These are phyloP conservation scores for Scheffersomyces insectosa DNA, from an alignment of 1,139 yeast genomes.

Conservation along the genomic window DNA sequence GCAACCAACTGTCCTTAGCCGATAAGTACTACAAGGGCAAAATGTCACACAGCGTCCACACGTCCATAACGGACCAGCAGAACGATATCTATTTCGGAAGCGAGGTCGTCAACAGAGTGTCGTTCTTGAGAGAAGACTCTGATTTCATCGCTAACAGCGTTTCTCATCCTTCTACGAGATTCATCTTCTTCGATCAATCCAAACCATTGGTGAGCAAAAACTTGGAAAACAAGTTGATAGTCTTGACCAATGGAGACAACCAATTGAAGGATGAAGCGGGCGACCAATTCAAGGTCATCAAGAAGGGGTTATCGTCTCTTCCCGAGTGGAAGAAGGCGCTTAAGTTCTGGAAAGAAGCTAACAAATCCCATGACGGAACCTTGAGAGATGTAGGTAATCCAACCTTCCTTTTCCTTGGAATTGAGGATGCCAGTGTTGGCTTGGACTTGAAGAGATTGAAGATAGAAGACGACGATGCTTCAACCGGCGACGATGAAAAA, in stretches of 20 bases:
- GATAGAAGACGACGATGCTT: slow-evolving; percentile 19
- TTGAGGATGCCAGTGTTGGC: slow-evolving; percentile 57
- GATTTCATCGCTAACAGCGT: slow-evolving; percentile 59
- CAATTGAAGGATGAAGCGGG: slow-evolving; percentile 13
- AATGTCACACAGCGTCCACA: slow-evolving; percentile 9
- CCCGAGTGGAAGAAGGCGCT: slow-evolving; percentile 26
- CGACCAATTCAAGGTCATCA: slow-evolving; percentile 12
- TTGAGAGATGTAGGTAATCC: slow-evolving; percentile 39
- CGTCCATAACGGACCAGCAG: slow-evolving; percentile 20
- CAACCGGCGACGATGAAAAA: slow-evolving; percentile 20
- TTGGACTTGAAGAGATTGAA: slow-evolving; percentile 31
- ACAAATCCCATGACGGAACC: slow-evolving; percentile 34
- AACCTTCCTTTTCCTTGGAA: slow-evolving; percentile 63
- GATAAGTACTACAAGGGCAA: slow-evolving; percentile 5
- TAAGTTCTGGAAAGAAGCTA: slow-evolving; percentile 29
- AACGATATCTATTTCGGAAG: slow-evolving; percentile 46
- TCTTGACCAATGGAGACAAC: slow-evolving; percentile 38
- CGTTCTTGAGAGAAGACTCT: slow-evolving; percentile 70
- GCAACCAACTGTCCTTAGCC: not conserved
- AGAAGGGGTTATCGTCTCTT: slow-evolving; percentile 18
- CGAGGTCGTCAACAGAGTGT: slow-evolving; percentile 71
- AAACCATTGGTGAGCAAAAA: slow-evolving; percentile 39
- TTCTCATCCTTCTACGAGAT: slow-evolving; percentile 52
- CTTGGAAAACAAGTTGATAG: slow-evolving; percentile 29
- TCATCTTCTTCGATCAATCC: slow-evolving; percentile 49